These are phyloP conservation scores for Arachis monticola DNA, from an alignment of 331 rosid genomes.

Conservation along the genomic window DNA sequence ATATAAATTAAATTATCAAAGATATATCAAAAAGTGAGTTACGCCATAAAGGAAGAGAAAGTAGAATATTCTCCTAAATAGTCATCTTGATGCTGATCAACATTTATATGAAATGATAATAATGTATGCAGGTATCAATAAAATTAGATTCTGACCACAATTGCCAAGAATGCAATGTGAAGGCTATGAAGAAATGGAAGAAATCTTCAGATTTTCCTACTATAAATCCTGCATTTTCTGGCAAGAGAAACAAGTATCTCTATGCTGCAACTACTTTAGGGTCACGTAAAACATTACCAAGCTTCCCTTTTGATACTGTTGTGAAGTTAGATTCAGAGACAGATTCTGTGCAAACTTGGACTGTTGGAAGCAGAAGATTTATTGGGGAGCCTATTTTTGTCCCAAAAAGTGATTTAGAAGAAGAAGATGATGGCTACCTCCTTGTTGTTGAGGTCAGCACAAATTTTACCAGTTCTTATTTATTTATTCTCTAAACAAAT, in stretches of 20 bases:
- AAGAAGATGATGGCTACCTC: constrained; percentile 85
- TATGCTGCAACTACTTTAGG: constrained; percentile 86
- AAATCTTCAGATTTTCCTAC: constrained; percentile 80
- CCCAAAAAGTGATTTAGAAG: constrained; percentile 47
- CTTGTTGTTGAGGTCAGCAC: constrained; percentile 81
- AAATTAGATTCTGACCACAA: constrained; percentile 53
- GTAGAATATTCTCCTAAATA: too few species aligned
- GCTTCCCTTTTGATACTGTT: constrained; percentile 81
- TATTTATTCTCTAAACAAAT: not conserved
- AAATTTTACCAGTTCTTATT: not conserved
- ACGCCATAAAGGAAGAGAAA: too few species aligned
- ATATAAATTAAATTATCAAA: too few species aligned
- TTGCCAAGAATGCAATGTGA: constrained; percentile 55
- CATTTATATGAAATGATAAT: not conserved
- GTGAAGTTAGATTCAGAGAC: constrained; percentile 57
- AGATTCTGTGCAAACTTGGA: constrained; percentile 66
- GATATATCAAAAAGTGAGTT: too few species aligned
- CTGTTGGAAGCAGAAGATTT: constrained; percentile 67
- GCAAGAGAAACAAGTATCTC: constrained; percentile 59
- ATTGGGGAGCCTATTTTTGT: constrained; percentile 87
- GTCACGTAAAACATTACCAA: constrained; percentile 66
- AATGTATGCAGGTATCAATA: constrained; percentile 58
- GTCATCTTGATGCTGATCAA: too few species aligned
- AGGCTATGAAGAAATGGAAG: constrained; percentile 58
- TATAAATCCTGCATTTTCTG: constrained; percentile 70